Evolutionary conservation across 2,329 filamentous ascomycete species (phyloP).

Genomic region (Thelonectria olida): DNA sequence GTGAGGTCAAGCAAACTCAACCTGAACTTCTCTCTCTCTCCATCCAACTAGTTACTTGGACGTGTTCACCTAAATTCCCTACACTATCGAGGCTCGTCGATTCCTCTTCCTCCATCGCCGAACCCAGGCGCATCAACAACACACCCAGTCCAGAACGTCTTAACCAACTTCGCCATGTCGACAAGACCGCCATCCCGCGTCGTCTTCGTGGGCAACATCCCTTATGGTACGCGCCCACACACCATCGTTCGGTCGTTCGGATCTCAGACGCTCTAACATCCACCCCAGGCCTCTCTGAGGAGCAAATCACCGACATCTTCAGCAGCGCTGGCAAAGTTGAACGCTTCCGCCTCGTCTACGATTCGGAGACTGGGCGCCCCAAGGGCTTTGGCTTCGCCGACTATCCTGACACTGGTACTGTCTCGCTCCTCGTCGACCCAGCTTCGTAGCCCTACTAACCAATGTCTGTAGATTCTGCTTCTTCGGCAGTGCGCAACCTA

Average conservation of each 20-base stretch:
- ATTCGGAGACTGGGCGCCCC: conserved; percentile 91
- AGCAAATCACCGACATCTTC: conserved; percentile 95
- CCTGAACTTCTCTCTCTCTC: not conserved
- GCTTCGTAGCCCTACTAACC: conserved; percentile 25
- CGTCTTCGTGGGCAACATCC: conserved; percentile 87
- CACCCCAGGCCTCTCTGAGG: conserved; percentile 85
- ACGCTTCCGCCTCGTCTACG: conserved; percentile 93
- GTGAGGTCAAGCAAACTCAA: conserved; percentile 23
- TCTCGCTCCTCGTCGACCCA: not conserved
- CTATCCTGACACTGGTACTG: conserved; percentile 85
- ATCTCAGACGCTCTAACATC: conserved; percentile 31
- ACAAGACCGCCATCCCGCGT: conserved; percentile 80
- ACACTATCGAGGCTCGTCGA: not conserved
- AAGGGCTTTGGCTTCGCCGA: conserved; percentile 98
- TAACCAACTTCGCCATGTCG: conserved; percentile 61
- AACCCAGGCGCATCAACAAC: conserved; percentile 1
- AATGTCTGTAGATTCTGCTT: conserved; percentile 71
- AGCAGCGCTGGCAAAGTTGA: conserved; percentile 88
- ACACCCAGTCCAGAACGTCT: not conserved
- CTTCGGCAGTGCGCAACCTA: conserved; percentile 92
- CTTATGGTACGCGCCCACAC: conserved; percentile 68
- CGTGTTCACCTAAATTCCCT: not conserved
- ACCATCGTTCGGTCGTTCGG: not conserved
- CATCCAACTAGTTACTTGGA: not conserved
- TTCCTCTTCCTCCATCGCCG: not conserved